A percentile compares a stretch with the other conserved stretches of the same genome.
Evolutionary conservation across 371 early-diverging fungal species (phyloP).

Genomic region (Neoconidiobolus thromboides): DNA sequence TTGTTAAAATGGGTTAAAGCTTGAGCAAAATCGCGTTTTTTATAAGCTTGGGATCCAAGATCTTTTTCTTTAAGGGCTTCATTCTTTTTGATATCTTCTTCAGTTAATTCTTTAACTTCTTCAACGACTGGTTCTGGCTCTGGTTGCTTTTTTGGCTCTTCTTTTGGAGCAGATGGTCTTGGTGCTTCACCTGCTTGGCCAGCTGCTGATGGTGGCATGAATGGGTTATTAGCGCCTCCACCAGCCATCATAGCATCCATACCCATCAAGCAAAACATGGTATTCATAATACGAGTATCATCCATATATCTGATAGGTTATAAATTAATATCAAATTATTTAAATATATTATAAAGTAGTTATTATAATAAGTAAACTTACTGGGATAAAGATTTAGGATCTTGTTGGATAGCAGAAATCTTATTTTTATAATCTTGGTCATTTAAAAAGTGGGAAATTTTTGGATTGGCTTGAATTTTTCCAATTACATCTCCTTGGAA

Average conservation of each 20-base stretch:
- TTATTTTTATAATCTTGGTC: conserved; percentile 51
- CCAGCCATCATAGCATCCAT: conserved; percentile 24
- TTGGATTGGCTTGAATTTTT: conserved; percentile 62
- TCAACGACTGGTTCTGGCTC: conserved; percentile 9
- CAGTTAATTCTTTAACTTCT: conserved; percentile 20
- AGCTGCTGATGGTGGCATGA: conserved; percentile 8
- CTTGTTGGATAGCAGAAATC: conserved; percentile 38
- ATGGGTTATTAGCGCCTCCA: conserved; percentile 6
- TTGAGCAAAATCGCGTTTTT: conserved; percentile 76
- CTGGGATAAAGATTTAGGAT: conserved; percentile 27
- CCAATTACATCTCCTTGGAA: conserved; percentile 44
- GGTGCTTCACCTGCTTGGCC: conserved; percentile 7
- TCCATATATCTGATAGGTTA: conserved; percentile 12
- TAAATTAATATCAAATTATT: too few species aligned
- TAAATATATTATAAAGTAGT: too few species aligned
- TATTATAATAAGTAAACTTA: conserved; percentile 7
- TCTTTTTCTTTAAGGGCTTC: conserved; percentile 71
- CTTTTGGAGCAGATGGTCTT: conserved; percentile 9
- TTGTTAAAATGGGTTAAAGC: conserved; percentile 77
- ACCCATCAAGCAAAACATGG: conserved; percentile 56
- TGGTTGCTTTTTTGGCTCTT: conserved; percentile 8
- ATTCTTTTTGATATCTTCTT: conserved; percentile 38
- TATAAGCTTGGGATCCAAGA: conserved; percentile 80
- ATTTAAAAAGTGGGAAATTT: conserved; percentile 36
- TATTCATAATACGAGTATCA: conserved; percentile 51